Evolutionary conservation across 1,284 basidiomycete species (phyloP), one percentile per base, ranked within the genome.

Genomic region (Microbotryum intermedium): DNA sequence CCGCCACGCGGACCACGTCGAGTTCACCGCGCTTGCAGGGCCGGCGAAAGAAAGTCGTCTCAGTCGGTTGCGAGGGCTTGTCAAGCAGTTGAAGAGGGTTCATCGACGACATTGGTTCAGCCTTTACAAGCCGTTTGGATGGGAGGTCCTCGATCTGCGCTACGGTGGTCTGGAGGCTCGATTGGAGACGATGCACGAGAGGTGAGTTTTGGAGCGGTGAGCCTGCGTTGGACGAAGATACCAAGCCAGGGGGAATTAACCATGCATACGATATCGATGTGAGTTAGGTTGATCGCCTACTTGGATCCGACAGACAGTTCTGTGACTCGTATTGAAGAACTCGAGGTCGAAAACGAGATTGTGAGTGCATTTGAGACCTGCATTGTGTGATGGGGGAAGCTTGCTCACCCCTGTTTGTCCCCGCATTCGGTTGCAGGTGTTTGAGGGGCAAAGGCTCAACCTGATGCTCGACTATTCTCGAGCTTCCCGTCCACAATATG

Each of bases 101-200:
- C 75, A 76, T 57, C 67, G 74, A 26, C 66, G 65, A 48, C 73
- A 68, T 52, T 68, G 64, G 61, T 54, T 61, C 30, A 29, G n/a
- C 13, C 44, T 65, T 60, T 62, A 59, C 55, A 67, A 72, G 61
- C 70, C 70, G 1, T 74, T 73, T 53, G 74, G 73, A 0, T 75
- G 72, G 70, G 74, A 76, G 61, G 70, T 71, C 18, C 60, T 76
- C 28, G 75, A 76, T 23, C 55, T 76, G 44, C 62, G 75, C 1
- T 76, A 76, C 47, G 75, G 75, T 18, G 75, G 74, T 0, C 57
- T 76, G 43, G 58, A 65, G 16, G 58, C 71, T 1, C 65, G 75
- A 4, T 59, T 75, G 29, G 73, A 75, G 23, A 76, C 74, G 46
- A 70, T 76, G 61, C 67, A 74, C 45, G 52, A 61, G 30, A 57